Conservation (phyloP, 768 basidiomycete genomes). For the Rhodosporidiobolus odoratus region DNA sequence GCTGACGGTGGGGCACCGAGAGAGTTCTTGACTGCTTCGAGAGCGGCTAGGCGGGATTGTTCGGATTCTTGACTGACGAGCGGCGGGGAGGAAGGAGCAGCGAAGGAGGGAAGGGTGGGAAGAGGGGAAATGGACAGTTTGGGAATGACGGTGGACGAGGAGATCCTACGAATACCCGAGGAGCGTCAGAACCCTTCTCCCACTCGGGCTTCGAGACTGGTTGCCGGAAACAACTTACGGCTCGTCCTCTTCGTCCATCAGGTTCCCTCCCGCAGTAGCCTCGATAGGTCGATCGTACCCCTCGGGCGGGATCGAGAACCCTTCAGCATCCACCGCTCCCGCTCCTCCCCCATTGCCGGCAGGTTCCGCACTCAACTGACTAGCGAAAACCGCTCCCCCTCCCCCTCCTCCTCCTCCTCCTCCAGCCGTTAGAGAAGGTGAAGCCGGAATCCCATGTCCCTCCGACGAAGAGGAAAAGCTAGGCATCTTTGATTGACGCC, state of each 20-base stretch:
- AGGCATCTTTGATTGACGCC: constrained; percentile 5
- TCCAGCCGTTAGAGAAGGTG: neutral
- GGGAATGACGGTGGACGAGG: neutral
- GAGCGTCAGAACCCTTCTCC: no score
- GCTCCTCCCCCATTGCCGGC: neutral
- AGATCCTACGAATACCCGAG: no score
- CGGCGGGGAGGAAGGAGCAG: neutral
- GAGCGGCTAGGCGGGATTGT: constrained; percentile 43
- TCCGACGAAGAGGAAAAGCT: neutral
- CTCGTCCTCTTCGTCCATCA: constrained; percentile 41
- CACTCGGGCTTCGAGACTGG: no score
- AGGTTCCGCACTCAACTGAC: neutral
- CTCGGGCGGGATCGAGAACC: constrained; percentile 49
- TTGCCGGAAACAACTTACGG: no score
- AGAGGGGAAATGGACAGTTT: neutral
- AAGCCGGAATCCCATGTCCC: no score
- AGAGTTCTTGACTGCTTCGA: constrained; percentile 43
- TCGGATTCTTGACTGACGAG: neutral
- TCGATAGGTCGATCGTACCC: constrained; percentile 49
- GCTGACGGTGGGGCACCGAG: constrained; percentile 45
- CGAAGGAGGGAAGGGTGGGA: neutral
- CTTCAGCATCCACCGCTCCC: constrained; percentile 46
- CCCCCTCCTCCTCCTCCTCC: neutral
- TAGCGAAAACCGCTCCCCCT: neutral
- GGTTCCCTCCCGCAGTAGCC: constrained; percentile 21